A percentile compares a stretch with the other conserved stretches of the same genome.
These are phyloP conservation scores for Breviolum minutum DNA, from an alignment of 73 alveolate genomes.

Conservation along the genomic window DNA sequence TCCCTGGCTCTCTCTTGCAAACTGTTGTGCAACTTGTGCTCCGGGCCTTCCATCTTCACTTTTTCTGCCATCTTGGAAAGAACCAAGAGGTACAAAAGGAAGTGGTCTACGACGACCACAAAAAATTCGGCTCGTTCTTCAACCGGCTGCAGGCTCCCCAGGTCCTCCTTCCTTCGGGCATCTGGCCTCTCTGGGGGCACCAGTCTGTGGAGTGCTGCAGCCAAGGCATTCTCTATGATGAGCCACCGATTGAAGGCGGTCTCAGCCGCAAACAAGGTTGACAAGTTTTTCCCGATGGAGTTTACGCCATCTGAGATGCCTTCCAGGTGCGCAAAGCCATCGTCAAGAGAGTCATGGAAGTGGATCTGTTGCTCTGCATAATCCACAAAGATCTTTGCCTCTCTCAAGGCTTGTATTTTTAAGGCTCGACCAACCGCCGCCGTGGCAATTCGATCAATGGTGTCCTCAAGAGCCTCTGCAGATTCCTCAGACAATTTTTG, in stretches of 20 bases:
- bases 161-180: not conserved
- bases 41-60: not conserved
- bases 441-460: not conserved
- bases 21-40: not conserved
- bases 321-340: too few species aligned
- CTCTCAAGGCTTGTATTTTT: not conserved
- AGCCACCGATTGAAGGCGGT: not conserved
- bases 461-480: not conserved
- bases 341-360: not conserved
- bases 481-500: not conserved
- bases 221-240: not conserved
- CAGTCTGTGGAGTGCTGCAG: not conserved
- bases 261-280: not conserved
- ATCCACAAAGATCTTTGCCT: not conserved
- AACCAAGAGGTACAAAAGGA: not conserved
- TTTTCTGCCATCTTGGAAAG: not conserved
- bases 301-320: too few species aligned
- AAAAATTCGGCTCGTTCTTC: not conserved
- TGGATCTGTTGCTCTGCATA: not conserved
- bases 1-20: not conserved
- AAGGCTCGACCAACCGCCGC: not conserved
- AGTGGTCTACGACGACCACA: not conserved
- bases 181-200: not conserved
- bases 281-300: not conserved
- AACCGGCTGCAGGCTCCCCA: not conserved